A percentile compares a stretch with the other conserved stretches of the same genome.
phyloP scores from a whole-genome alignment of 495 filamentous ascomycete species.

The Hapsidospora chrysogenum region DNA sequence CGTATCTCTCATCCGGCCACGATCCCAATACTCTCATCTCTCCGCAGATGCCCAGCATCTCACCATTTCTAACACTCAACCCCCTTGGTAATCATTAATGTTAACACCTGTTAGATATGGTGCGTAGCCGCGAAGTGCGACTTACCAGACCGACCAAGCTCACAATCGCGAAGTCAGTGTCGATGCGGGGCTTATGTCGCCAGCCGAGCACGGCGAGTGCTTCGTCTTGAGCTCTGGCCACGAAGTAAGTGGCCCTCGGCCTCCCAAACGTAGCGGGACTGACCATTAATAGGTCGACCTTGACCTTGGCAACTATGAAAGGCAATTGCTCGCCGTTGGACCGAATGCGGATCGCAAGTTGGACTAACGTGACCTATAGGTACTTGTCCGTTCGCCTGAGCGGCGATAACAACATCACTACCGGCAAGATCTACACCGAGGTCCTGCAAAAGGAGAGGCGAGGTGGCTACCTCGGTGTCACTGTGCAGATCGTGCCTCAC shows the following conservation, averaged over 20 bases:
- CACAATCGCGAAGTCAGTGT: slow-evolving; percentile 40
- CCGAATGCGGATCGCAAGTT: not conserved
- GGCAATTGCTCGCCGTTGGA: slow-evolving; percentile 28
- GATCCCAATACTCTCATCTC: too few species aligned
- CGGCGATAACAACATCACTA: slow-evolving; percentile 81
- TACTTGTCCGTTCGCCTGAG: slow-evolving; percentile 44
- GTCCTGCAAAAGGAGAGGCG: slow-evolving; percentile 45
- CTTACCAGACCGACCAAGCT: too few species aligned
- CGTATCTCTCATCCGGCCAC: too few species aligned
- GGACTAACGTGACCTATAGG: slow-evolving; percentile 1
- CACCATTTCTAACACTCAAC: too few species aligned
- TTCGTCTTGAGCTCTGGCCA: slow-evolving; percentile 21
- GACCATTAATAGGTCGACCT: slow-evolving; percentile 47
- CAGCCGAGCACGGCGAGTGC: slow-evolving; percentile 43
- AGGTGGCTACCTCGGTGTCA: slow-evolving; percentile 81
- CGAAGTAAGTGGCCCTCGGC: slow-evolving; percentile 4
- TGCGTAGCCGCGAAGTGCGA: too few species aligned
- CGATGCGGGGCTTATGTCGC: slow-evolving; percentile 58
- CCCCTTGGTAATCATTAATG: too few species aligned
- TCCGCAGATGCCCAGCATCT: too few species aligned
- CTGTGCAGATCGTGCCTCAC: slow-evolving; percentile 88
- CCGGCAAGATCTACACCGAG: slow-evolving; percentile 83
- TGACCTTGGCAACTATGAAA: slow-evolving; percentile 93
- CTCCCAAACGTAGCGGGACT: not conserved
- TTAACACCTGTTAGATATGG: too few species aligned